A percentile compares a stretch with the other conserved stretches of the same genome.
Conservation (phyloP, 2,329 filamentous ascomycete species). For the Penicillium decumbens region DNA sequence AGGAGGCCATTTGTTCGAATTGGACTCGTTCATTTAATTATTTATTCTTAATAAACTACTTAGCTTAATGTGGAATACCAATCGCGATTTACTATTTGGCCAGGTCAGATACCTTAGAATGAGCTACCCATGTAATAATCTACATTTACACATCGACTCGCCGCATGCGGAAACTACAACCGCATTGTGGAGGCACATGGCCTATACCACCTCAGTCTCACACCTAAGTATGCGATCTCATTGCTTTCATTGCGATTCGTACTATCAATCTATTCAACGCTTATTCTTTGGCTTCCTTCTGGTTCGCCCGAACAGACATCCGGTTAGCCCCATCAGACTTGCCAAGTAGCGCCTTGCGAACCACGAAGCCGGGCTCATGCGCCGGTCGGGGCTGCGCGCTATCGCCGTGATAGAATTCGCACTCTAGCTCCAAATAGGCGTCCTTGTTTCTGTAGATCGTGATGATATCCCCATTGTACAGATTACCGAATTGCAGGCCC, state of each 20-base stretch:
- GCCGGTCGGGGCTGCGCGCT: conserved; percentile 41
- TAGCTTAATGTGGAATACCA: background rate
- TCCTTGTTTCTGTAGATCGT: conserved; percentile 58
- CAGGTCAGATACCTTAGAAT: background rate
- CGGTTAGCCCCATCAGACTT: conserved; percentile 29
- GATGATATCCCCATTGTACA: conserved; percentile 74
- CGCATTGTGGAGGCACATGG: conserved; percentile 6
- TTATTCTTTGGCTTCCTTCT: conserved; percentile 14
- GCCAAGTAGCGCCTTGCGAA: conserved; percentile 36
- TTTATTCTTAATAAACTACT: background rate
- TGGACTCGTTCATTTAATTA: too few species aligned
- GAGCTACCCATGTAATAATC: background rate
- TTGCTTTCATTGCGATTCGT: background rate
- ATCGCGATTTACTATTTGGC: background rate
- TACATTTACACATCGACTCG: background rate
- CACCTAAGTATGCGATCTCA: background rate
- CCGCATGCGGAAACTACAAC: conserved; percentile 20
- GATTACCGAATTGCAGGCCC: conserved; percentile 56
- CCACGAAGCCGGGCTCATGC: conserved; percentile 39
- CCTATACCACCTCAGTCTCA: conserved; percentile 10
- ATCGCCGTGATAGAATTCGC: conserved; percentile 47
- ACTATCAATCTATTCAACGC: conserved; percentile 18
- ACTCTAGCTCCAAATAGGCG: conserved; percentile 41
- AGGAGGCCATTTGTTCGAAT: too few species aligned
- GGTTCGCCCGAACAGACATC: conserved; percentile 14